Evolutionary conservation across 2,329 filamentous ascomycete species (phyloP).

Genomic region (Chalara sp.): DNA sequence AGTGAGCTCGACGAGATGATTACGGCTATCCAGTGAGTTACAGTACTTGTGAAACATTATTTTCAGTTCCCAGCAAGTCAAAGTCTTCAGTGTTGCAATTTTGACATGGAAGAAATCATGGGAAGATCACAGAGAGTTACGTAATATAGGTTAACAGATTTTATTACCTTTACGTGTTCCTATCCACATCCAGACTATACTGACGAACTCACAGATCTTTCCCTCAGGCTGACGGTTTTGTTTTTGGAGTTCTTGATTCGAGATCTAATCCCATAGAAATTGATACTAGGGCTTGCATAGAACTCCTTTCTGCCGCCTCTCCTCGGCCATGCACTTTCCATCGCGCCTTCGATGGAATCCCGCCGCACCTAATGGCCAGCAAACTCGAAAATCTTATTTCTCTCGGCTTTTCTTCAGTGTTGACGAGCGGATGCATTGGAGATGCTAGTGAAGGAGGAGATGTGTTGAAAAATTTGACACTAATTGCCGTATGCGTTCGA

Average conservation of each 20-base stretch:
- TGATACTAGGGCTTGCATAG: constrained; percentile 33
- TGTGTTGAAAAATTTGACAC: constrained; percentile 24
- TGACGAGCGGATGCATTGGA: constrained; percentile 39
- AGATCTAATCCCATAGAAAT: constrained; percentile 19
- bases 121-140: too few species aligned
- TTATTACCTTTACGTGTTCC: too few species aligned
- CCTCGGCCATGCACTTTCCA: constrained; percentile 45
- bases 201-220: background rate
- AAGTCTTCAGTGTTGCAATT: background rate
- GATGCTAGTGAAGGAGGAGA: constrained; percentile 14
- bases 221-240: constrained; percentile 37
- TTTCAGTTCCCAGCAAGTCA: background rate
- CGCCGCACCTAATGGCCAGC: background rate
- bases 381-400: constrained; percentile 6
- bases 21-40: constrained; percentile 29
- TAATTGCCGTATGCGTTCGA: constrained; percentile 12
- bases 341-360: constrained; percentile 42
- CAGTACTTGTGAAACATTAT: constrained; percentile 3
- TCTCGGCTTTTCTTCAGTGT: constrained; percentile 38
- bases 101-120: too few species aligned
- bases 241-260: constrained; percentile 40
- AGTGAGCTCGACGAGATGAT: constrained; percentile 38
- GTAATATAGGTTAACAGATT: too few species aligned
- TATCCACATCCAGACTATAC: background rate
- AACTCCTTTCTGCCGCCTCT: constrained; percentile 34